These are phyloP conservation scores for Quercus phellos DNA, from an alignment of 331 rosid species.

Conservation along the genomic window DNA sequence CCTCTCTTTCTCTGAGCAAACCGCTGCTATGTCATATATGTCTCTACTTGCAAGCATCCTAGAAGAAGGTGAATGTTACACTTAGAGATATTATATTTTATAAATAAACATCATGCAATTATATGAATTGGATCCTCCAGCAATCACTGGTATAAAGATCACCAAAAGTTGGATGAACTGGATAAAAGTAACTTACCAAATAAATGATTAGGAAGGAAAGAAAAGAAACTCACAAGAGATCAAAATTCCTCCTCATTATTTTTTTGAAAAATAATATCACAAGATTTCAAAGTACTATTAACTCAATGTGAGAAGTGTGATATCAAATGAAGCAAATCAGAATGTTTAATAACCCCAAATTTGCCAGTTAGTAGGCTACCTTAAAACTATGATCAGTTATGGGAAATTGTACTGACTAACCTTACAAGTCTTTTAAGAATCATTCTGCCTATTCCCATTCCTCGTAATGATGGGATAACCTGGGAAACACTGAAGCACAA, in stretches of 20 bases:
- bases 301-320: not conserved
- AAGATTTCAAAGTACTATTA: not conserved
- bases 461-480: conserved; percentile 67
- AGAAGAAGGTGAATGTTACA: conserved; percentile 19
- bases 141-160: not conserved
- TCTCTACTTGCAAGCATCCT: conserved; percentile 66
- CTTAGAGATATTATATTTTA: not conserved
- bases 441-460: conserved; percentile 74
- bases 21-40: conserved; percentile 69
- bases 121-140: not conserved
- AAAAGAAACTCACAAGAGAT: not conserved
- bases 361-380: not conserved
- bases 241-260: not conserved
- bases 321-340: not conserved
- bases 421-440: conserved; percentile 63
- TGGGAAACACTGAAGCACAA: conserved; percentile 43
- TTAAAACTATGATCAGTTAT: not conserved
- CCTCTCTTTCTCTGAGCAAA: conserved; percentile 71
- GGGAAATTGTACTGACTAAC: conserved; percentile 30
- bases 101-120: not conserved
- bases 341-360: not conserved
- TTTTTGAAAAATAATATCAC: not conserved
- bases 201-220: not conserved
- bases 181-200: not conserved
- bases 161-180: not conserved